These are phyloP conservation scores for Vitis rotundifolia DNA, from an alignment of 164 flowering plant genomes.

Conservation along the genomic window DNA sequence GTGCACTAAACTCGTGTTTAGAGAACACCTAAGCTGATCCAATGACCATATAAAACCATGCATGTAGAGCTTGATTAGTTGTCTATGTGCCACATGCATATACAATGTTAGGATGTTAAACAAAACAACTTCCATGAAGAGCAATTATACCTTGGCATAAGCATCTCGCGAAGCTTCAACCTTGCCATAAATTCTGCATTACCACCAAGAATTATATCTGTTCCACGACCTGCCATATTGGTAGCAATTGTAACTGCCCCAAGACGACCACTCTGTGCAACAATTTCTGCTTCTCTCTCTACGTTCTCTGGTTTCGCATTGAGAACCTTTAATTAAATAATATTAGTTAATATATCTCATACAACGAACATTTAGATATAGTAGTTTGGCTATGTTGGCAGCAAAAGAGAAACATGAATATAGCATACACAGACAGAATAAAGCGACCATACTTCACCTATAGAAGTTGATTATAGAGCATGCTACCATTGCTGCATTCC, in stretches of 20 bases:
- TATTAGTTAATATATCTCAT: conserved; percentile 3
- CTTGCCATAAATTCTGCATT: conserved; percentile 99
- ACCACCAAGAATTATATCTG: conserved; percentile 98
- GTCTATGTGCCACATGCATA: too few relatives aligned
- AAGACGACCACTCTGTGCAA: conserved; percentile 96
- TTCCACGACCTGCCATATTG: conserved; percentile 99
- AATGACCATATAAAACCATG: background rate
- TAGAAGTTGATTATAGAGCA: background rate
- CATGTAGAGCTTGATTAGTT: background rate
- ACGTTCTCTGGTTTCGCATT: conserved; percentile 99
- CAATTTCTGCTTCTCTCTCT: conserved; percentile 99
- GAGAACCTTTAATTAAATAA: conserved; percentile 60
- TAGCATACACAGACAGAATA: background rate
- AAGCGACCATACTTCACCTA: background rate
- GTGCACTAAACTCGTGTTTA: background rate
- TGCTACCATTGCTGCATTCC: background rate
- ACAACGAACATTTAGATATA: background rate
- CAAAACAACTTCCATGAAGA: background rate
- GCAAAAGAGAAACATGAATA: background rate
- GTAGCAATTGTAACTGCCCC: conserved; percentile 98
- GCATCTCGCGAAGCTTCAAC: conserved; percentile 90
- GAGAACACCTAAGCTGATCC: background rate
- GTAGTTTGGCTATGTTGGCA: background rate
- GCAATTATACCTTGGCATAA: conserved; percentile 86
- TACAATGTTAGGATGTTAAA: background rate